These are phyloP conservation scores for Paradendryphiella salina DNA, from an alignment of 2,329 filamentous ascomycete species.

Conservation along the genomic window DNA sequence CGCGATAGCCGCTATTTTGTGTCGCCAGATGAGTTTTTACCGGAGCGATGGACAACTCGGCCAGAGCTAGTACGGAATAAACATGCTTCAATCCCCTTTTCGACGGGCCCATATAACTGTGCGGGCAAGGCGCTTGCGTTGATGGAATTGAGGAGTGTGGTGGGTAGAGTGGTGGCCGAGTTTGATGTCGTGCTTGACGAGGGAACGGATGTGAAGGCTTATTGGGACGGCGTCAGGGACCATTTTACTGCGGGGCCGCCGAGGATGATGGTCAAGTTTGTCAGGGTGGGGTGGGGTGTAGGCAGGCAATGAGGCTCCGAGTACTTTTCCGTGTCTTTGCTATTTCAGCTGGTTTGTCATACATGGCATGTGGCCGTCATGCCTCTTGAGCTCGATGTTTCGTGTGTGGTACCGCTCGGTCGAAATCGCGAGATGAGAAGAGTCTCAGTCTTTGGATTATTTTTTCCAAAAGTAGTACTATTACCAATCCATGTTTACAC, in stretches of 20 bases:
- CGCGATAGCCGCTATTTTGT: constrained; percentile 29
- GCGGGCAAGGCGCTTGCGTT: constrained; percentile 69
- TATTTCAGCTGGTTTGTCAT: too few relatives aligned
- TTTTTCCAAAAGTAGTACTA: too few relatives aligned
- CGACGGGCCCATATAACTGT: constrained; percentile 67
- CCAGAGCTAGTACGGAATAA: constrained; percentile 25
- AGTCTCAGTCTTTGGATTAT: too few relatives aligned
- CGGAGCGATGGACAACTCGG: constrained; percentile 28
- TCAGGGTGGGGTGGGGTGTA: not conserved
- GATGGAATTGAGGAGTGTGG: constrained; percentile 63
- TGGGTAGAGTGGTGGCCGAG: constrained; percentile 61
- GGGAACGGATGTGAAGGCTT: constrained; percentile 20
- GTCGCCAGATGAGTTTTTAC: constrained; percentile 30
- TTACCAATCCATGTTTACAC: not conserved
- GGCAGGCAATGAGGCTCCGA: too few relatives aligned
- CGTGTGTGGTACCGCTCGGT: too few relatives aligned
- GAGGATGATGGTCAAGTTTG: constrained; percentile 19
- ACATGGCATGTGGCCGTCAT: too few relatives aligned
- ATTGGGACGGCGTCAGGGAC: constrained; percentile 26
- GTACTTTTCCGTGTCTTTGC: too few relatives aligned
- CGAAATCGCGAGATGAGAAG: too few relatives aligned
- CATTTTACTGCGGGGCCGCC: constrained; percentile 33
- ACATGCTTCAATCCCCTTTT: constrained; percentile 71
- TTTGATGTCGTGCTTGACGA: constrained; percentile 54
- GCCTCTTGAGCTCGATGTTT: too few relatives aligned